Conservation (phyloP, 495 filamentous ascomycete genomes). For the Neurospora sublineolata region DNA sequence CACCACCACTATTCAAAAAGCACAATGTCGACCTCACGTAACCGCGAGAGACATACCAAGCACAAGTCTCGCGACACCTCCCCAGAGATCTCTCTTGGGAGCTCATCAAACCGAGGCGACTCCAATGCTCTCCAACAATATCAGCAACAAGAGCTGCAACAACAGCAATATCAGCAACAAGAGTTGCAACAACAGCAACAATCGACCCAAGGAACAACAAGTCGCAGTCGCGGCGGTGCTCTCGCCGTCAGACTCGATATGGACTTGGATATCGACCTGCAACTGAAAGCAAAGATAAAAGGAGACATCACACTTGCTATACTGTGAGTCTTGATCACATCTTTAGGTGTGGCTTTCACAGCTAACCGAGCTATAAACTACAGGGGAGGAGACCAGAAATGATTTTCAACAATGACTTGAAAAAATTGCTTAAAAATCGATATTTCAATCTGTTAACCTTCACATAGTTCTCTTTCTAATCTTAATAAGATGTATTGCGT, state of each 20-base stretch:
- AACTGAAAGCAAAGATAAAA: conserved; percentile 19
- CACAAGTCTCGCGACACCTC: not conserved
- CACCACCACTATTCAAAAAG: not conserved
- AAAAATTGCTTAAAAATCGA: not conserved
- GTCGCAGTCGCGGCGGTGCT: conserved; percentile 7
- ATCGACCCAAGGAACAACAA: not conserved
- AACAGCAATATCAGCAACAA: not conserved
- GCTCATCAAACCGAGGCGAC: not conserved
- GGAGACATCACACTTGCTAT: conserved; percentile 16
- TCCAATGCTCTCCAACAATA: not conserved
- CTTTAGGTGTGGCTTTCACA: not conserved
- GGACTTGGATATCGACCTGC: conserved; percentile 19
- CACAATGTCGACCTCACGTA: not conserved
- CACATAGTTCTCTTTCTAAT: not conserved
- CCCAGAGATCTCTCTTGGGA: not conserved
- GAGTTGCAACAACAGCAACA: not conserved
- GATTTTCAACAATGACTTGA: not conserved
- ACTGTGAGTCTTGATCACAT: conserved; percentile 5
- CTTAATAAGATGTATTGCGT: not conserved
- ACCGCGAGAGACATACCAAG: not conserved
- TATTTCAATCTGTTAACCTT: not conserved
- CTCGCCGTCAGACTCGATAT: conserved; percentile 19
- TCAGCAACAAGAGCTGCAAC: not conserved
- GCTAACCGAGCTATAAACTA: not conserved
- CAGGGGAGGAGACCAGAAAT: not conserved